A percentile compares a stretch with the other conserved stretches of the same genome.
These are phyloP conservation scores for Chytriomyces sp. DNA, from an alignment of 192 early-diverging fungal species.

Conservation along the genomic window DNA sequence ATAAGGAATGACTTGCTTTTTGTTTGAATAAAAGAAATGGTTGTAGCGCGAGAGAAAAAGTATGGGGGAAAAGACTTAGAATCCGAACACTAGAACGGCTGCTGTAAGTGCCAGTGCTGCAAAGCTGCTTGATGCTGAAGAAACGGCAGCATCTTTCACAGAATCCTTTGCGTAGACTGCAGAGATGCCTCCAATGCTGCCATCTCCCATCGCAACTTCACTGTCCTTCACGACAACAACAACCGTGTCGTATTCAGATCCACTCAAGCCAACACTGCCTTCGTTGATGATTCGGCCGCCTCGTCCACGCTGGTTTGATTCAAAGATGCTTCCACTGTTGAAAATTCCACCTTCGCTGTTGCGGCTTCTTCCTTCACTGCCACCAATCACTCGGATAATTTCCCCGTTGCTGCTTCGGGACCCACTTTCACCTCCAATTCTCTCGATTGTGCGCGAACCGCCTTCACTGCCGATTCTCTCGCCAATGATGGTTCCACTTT, in stretches of 20 bases:
- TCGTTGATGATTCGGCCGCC: neutral
- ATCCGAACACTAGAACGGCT: neutral
- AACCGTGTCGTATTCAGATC: neutral
- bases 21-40: neutral
- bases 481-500: neutral
- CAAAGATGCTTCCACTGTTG: neutral
- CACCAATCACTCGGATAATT: neutral
- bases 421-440: neutral
- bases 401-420: neutral
- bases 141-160: neutral
- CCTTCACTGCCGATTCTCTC: neutral
- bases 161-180: neutral
- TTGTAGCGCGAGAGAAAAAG: neutral
- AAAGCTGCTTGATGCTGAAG: neutral
- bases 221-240: neutral
- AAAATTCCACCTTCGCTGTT: neutral
- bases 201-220: neutral
- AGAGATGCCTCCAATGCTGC: neutral
- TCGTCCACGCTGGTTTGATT: neutral
- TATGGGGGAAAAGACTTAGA: neutral
- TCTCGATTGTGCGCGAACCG: neutral
- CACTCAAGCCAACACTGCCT: neutral
- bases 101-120: neutral
- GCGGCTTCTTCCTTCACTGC: neutral
- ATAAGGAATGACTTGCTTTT: too few relatives aligned